Base-by-base conservation (phyloP, 2,329 filamentous ascomycete genomes). In the Fusarium sororula region DNA sequence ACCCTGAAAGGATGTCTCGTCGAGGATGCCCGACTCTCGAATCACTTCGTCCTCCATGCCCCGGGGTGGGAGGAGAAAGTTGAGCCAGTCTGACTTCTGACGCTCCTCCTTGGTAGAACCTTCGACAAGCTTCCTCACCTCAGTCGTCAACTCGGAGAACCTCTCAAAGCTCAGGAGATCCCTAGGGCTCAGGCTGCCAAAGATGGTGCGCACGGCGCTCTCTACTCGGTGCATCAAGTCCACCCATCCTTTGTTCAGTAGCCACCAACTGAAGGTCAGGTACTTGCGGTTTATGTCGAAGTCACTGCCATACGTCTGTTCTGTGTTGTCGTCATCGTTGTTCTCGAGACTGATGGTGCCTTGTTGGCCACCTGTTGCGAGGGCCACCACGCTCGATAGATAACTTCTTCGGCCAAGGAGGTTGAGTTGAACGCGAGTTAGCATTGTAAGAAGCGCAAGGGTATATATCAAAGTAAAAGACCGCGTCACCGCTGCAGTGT, bases 221-320 rank as follows among this genome's bases (percentile, higher is more conserved):
- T 95, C 91, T 54, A 99, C 95, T 73, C 92, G 93, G 64, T 90
- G 87, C 88, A 95, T 92, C 64, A 98, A 85, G 66, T 95, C 90
- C 74, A 91, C 90, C 91, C 95, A 98, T 48, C 96, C 96, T 74
- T 91, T 90, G 83, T 99, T 96, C 54, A 99, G 87, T 53, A 99
- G 85, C 95, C 96, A 99, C 96, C 96, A 99, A 83, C 94, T 98
- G 82, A 98, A 97, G 45, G 95, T 97, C 55, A 99, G 87, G 80
- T 98, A 99, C 79, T 94, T 93, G 77, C 95, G 89, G 83, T 99
- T 99, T 39, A 95, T 97, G 82, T 98, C 95, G 76, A 98, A 98
- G 82, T 99, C 96, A 82, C 93, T 96, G 50, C 95, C 95, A 80
- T 97, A 95, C 8, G 91, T 89, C 77, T 95, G 93, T 61, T 96